A percentile compares a stretch with the other conserved stretches of the same genome.
These are phyloP conservation scores for Parietaria judaica DNA, from an alignment of 306 rosid species.

Conservation along the genomic window DNA sequence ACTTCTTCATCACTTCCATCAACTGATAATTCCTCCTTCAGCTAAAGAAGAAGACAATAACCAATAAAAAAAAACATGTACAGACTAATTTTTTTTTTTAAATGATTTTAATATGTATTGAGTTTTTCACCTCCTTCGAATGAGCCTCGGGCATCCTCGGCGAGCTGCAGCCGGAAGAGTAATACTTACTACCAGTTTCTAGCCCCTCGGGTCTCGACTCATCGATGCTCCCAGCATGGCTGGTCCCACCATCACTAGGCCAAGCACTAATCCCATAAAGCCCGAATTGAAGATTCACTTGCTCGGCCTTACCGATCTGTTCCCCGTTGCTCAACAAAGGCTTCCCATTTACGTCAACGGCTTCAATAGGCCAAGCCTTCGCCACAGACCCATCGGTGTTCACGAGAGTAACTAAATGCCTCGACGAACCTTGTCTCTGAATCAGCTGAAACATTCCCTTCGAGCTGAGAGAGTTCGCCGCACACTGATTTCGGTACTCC, in stretches of 20 bases:
- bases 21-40: constrained; percentile 76
- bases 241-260: constrained; percentile 87
- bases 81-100: neutral
- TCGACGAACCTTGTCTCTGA: constrained; percentile 85
- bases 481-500: constrained; percentile 88
- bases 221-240: constrained; percentile 82
- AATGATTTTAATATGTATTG: neutral
- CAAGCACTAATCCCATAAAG: constrained; percentile 91
- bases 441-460: constrained; percentile 96
- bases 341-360: constrained; percentile 60
- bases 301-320: constrained; percentile 63
- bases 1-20: constrained; percentile 92
- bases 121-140: constrained; percentile 65
- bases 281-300: constrained; percentile 93
- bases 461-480: constrained; percentile 77
- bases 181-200: constrained; percentile 70
- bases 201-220: constrained; percentile 76
- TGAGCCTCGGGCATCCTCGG: constrained; percentile 72
- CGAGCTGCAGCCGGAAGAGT: constrained; percentile 87
- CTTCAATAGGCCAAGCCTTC: constrained; percentile 91
- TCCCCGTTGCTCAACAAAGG: constrained; percentile 43
- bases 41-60: constrained; percentile 27
- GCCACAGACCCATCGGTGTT: constrained; percentile 94
- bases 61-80: neutral
- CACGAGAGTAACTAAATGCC: constrained; percentile 82